A percentile compares a stretch with the other conserved stretches of the same genome.
Conservation (phyloP, 1,284 basidiomycete genomes). For the Xerocomus amazonicus region DNA sequence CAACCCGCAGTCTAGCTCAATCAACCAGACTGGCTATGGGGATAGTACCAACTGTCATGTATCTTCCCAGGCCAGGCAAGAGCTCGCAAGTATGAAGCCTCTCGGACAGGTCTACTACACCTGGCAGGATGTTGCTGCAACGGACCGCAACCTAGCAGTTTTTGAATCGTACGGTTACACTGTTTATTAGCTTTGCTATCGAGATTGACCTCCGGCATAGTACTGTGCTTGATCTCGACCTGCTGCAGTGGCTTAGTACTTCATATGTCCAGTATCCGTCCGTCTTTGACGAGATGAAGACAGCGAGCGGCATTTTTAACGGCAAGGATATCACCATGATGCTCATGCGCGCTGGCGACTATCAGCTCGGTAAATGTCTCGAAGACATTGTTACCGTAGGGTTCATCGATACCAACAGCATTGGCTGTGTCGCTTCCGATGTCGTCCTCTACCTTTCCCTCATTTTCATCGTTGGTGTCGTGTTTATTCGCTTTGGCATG, state of each 20-base stretch:
- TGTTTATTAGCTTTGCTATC: slow-evolving; percentile 1
- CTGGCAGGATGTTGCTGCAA: slow-evolving; percentile 80
- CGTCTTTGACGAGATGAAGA: slow-evolving; percentile 78
- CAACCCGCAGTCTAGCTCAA: slow-evolving; percentile 60
- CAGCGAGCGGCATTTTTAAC: slow-evolving; percentile 69
- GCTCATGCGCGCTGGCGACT: slow-evolving; percentile 65
- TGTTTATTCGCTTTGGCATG: slow-evolving; percentile 94
- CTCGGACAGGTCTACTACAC: slow-evolving; percentile 90
- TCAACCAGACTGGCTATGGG: slow-evolving; percentile 72
- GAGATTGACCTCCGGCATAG: slow-evolving; percentile 40
- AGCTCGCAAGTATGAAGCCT: slow-evolving; percentile 48
- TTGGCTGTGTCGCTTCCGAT: slow-evolving; percentile 94
- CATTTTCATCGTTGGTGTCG: slow-evolving; percentile 96
- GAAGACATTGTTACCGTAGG: slow-evolving; percentile 85
- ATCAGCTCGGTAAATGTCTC: slow-evolving; percentile 75
- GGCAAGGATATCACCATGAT: slow-evolving; percentile 85
- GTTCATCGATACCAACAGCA: slow-evolving; percentile 90
- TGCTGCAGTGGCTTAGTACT: slow-evolving; percentile 81
- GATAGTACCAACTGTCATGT: slow-evolving; percentile 70
- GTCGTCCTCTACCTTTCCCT: slow-evolving; percentile 95
- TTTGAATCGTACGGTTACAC: slow-evolving; percentile 73
- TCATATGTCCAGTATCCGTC: slow-evolving; percentile 78
- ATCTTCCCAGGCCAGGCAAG: slow-evolving; percentile 47
- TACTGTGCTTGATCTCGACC: slow-evolving; percentile 81
- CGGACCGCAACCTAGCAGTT: slow-evolving; percentile 80